Evolutionary conservation across 2,329 filamentous ascomycete genomes (phyloP), one percentile per base, ranked within the genome.

Genomic region (Neoarthrinium moseri): DNA sequence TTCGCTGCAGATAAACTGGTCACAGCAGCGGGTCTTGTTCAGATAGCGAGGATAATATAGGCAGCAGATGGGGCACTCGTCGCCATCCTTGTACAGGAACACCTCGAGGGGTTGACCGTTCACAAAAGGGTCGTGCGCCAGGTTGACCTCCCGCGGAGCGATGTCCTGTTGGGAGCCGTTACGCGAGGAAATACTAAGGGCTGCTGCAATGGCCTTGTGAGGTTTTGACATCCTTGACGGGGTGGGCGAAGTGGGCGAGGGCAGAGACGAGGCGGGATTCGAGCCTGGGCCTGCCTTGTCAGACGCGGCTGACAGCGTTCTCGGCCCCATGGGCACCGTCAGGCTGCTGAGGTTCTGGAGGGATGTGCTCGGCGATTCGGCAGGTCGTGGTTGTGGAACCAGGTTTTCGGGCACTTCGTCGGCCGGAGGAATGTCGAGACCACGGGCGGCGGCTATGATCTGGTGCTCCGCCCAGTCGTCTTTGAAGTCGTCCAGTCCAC

Each of bases 51-150:
- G 94, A 56, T 97, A 99, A 57, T 91, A 95, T 43, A 97, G 75
- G 64, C 97, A 96, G 72, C 94, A 99, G 51, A 99, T 96, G 5
- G 94, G 92, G 59, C 94, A 99, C 63, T 99, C 94, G 6, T 75
- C 72, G 4, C 90, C 86, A 55, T 95, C 84, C 64, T 96, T 96
- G 74, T 99, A 99, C 2, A 99, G 72, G 54, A 89, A 92, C 1
- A 91, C 92, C 67, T 97, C 94, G 36, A 97, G 76, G 1, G 88
- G 87, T 56, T 96, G 90, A n/a, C 94, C 92, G 56, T 97, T 96
- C 35, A 97, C 88, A 57, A 87, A 92, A 0, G 89, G 88, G 55
- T 96, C 91, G 50, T 84, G 77, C 0, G 91, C 86, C 3, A 96
- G 73, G 48, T 83, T 75, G n/a, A 91, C 71, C 68, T 96, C 92